phyloP scores from a whole-genome alignment of 2,329 filamentous ascomycete genomes.

The Curvularia spicifera region DNA sequence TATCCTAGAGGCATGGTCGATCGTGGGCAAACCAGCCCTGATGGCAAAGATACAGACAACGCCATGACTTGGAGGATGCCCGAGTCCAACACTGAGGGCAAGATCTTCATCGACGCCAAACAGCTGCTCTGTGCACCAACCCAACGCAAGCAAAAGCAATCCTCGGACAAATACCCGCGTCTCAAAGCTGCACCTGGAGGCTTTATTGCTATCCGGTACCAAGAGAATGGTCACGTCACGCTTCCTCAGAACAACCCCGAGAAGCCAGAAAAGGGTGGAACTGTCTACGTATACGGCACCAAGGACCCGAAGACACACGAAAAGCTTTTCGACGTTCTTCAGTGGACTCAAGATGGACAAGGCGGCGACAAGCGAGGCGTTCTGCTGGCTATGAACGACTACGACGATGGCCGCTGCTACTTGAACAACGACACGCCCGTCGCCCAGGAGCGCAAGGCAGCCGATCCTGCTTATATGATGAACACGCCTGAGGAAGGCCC shows the following conservation, averaged over 20 bases:
- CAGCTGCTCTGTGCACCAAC: conserved; percentile 68
- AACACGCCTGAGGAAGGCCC: conserved; percentile 20
- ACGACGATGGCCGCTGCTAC: conserved; percentile 90
- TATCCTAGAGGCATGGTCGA: conserved; percentile 75
- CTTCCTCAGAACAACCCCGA: conserved; percentile 48
- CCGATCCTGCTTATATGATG: conserved; percentile 4
- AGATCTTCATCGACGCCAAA: conserved; percentile 55
- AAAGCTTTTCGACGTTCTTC: conserved; percentile 69
- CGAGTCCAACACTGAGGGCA: conserved; percentile 49
- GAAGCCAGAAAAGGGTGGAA: conserved; percentile 54
- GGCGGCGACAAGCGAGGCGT: conserved; percentile 80
- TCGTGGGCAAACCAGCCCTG: conserved; percentile 57
- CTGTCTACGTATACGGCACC: conserved; percentile 59
- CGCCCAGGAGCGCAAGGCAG: conserved; percentile 59
- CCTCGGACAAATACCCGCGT: conserved; percentile 62
- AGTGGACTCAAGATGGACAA: conserved; percentile 81
- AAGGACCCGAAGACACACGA: conserved; percentile 59
- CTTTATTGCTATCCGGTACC: conserved; percentile 58
- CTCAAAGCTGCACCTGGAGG: conserved; percentile 62
- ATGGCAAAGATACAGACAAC: conserved; percentile 59
- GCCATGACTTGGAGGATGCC: conserved; percentile 64
- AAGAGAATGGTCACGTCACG: conserved; percentile 60
- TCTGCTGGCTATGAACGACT: conserved; percentile 79
- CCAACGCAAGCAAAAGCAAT: conserved; percentile 65
- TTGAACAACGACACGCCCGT: conserved; percentile 70